These are phyloP conservation scores for Onygenales sp. DNA, from an alignment of 2,329 filamentous ascomycete genomes.

Conservation along the genomic window DNA sequence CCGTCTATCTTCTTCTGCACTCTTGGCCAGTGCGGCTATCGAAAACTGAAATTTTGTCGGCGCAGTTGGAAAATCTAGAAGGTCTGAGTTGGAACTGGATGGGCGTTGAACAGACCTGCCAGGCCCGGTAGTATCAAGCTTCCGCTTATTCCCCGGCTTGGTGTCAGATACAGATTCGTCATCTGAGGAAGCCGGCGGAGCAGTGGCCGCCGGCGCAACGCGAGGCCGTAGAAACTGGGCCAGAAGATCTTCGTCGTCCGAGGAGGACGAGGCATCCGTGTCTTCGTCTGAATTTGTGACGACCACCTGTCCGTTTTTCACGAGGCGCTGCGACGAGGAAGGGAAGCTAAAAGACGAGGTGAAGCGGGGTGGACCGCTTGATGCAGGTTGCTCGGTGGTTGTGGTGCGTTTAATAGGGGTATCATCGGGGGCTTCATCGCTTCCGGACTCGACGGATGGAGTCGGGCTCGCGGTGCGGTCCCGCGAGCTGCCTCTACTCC, in stretches of 20 bases:
- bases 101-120: background rate
- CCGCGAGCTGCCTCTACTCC: no score
- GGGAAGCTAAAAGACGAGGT: slow-evolving; percentile 5
- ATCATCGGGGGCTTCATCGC: background rate
- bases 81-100: background rate
- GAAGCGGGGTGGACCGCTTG: background rate
- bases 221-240: slow-evolving; percentile 15
- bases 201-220: slow-evolving; percentile 7
- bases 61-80: slow-evolving; percentile 4
- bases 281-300: slow-evolving; percentile 64
- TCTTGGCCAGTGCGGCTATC: slow-evolving; percentile 51
- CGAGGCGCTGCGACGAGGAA: slow-evolving; percentile 9
- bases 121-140: background rate
- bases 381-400: background rate
- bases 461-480: no score
- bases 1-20: slow-evolving; percentile 50
- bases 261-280: slow-evolving; percentile 46
- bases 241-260: slow-evolving; percentile 46
- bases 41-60: slow-evolving; percentile 52
- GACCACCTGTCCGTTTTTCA: slow-evolving; percentile 45
- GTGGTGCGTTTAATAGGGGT: background rate
- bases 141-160: slow-evolving; percentile 4
- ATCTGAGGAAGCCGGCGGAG: slow-evolving; percentile 6
- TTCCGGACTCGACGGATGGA: background rate
- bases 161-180: no score